A percentile compares a stretch with the other conserved stretches of the same genome.
Conservation (phyloP, 2,329 filamentous ascomycete species). For the Basipetospora chlamydospora region DNA sequence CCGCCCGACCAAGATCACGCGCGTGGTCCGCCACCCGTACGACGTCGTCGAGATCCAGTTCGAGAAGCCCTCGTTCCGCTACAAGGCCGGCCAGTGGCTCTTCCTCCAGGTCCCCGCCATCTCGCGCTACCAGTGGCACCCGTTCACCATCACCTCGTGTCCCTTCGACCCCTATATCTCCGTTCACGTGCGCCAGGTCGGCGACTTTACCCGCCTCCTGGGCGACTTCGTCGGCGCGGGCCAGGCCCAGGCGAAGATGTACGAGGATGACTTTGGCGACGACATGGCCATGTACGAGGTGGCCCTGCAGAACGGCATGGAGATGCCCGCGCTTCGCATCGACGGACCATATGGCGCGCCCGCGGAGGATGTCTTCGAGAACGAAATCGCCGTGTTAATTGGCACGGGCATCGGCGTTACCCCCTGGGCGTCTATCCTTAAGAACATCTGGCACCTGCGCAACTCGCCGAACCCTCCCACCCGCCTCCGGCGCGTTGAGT, state of each 20-base stretch:
- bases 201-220: conserved; percentile 69
- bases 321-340: conserved; percentile 67
- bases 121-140: conserved; percentile 74
- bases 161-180: conserved; percentile 79
- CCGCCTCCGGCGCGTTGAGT: conserved; percentile 73
- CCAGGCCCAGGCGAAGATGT: conserved; percentile 61
- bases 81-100: conserved; percentile 86
- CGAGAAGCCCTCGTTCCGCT: conserved; percentile 74
- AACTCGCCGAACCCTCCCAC: conserved; percentile 65
- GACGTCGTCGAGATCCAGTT: conserved; percentile 87
- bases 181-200: conserved; percentile 76
- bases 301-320: conserved; percentile 66
- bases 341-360: conserved; percentile 83
- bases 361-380: conserved; percentile 83
- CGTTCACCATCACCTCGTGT: conserved; percentile 87
- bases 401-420: conserved; percentile 67
- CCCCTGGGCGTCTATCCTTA: conserved; percentile 62
- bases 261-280: conserved; percentile 54
- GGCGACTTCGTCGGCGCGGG: conserved; percentile 75
- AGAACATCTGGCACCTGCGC: conserved; percentile 85
- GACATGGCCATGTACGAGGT: conserved; percentile 86
- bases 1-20: conserved; percentile 76
- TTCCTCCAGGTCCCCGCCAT: conserved; percentile 76
- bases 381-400: conserved; percentile 65
- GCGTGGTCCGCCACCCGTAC: conserved; percentile 90